Base-by-base conservation (phyloP, 129 eudicot genomes). In the Logfia minima region DNA sequence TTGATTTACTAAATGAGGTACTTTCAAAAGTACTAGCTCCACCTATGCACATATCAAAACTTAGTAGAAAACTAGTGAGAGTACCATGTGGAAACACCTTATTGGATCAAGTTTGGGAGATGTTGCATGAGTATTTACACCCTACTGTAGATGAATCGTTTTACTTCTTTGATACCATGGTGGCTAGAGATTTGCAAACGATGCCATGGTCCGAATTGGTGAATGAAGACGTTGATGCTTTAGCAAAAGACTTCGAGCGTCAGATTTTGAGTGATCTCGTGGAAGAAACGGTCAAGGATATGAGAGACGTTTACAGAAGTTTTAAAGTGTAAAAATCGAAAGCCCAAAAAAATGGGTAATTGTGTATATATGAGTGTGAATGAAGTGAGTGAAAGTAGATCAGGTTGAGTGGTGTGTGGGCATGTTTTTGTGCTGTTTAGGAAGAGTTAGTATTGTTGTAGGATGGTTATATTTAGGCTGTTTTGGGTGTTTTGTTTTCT, bases 1-100 rank as follows among this genome's bases (percentile, higher is more conserved):
- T 89, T 58, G 96, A 91, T 76, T 62, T 95, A 75, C 82, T 89
- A 24, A 95, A 95, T 41, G 99, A 95, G 81, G 84, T 86, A 78
- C 97, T 95, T 76, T 88, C 94, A 65, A 78, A 75, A 23, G 77
- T 88, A 43, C 88, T 91, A 43, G 83, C 87, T 60, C 88, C 94
- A 18, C 88, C 96, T 2, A 28, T 68, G 74, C 73, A 80, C 76
- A 72, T 75, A 76, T 85, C 95, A 14, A 84, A 82, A 64, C 81
- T 85, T 35, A 81, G 77, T 80, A 83, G 76, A 45, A 87, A 77
- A 75, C 76, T 82, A 21, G 76, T 39, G 29, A 81, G 82, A 72
- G 79, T 75, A 4, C 92, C 85, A 45, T 73, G 22, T 35, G 99
- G 99, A 76, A 85, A 77, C 79, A 79, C 77, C 67, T 83, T 95